Evolutionary conservation across 73 alveolate species (phyloP).

Genomic region (Symbiodinium pilosum): DNA sequence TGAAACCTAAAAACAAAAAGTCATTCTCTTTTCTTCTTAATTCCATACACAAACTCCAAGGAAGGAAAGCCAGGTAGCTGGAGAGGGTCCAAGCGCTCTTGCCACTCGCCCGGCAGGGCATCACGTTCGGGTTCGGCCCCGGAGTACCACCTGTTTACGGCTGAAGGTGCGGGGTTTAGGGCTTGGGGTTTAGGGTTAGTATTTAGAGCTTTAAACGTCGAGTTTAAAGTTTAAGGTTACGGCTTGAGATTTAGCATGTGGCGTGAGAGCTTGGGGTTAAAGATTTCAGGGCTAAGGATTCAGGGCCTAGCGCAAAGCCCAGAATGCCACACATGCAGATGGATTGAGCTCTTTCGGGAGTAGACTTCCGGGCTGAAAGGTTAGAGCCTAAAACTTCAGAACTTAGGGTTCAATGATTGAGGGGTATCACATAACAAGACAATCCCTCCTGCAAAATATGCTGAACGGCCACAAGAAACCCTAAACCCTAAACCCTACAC

Average conservation of each 20-base stretch:
- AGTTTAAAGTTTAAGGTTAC: neutral
- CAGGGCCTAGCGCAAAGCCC: too few species aligned
- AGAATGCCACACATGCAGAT: neutral
- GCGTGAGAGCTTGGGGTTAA: too few species aligned
- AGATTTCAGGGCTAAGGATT: too few species aligned
- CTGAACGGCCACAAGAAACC: too few species aligned
- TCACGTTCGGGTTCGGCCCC: conserved; percentile 99
- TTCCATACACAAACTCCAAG: too few species aligned
- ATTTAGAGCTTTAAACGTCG: neutral
- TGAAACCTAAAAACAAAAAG: too few species aligned
- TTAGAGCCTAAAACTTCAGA: too few species aligned
- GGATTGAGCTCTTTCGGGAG: neutral
- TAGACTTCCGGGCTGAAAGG: too few species aligned
- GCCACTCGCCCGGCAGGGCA: conserved; percentile 99
- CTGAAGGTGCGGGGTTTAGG: neutral
- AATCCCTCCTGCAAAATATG: too few species aligned
- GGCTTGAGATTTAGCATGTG: neutral
- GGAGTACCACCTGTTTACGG: conserved; percentile 99
- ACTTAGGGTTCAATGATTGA: too few species aligned
- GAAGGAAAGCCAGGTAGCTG: neutral
- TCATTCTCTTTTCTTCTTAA: too few species aligned
- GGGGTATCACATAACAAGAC: too few species aligned
- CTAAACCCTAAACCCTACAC: neutral
- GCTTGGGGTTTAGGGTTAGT: neutral
- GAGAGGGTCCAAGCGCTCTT: conserved; percentile 98